phyloP scores from a whole-genome alignment of 2,329 filamentous ascomycete genomes.

The Pseudocercospora fijiensis region DNA sequence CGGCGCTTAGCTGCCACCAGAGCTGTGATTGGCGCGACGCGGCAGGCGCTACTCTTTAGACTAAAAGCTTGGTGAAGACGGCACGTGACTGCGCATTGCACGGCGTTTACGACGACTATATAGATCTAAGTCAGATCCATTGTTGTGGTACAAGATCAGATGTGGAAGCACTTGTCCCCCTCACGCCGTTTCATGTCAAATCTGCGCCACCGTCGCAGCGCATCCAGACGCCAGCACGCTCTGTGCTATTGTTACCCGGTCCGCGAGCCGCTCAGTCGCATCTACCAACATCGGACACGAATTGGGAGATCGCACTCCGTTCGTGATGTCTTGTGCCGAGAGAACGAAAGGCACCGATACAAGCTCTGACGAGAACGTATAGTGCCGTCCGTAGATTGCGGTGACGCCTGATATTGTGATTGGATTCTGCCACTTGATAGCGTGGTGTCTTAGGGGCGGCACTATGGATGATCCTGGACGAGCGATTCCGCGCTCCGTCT shows the following conservation, averaged over 20 bases:
- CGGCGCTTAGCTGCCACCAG: not conserved
- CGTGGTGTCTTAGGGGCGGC: not conserved
- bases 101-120: not conserved
- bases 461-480: not conserved
- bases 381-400: not conserved
- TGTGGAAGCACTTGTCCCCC: not conserved
- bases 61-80: not conserved
- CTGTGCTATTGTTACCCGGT: not conserved
- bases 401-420: not conserved
- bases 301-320: slow-evolving; percentile 26
- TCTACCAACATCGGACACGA: slow-evolving; percentile 19
- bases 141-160: not conserved
- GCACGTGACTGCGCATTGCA: not conserved
- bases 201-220: not conserved
- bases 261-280: not conserved
- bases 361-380: not conserved
- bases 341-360: slow-evolving; percentile 15
- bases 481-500: not conserved
- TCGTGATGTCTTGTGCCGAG: slow-evolving; percentile 27
- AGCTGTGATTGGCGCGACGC: not conserved
- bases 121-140: not conserved
- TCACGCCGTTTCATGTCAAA: not conserved
- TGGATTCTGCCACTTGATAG: not conserved
- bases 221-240: not conserved
- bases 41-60: not conserved